Evolutionary conservation across 495 filamentous ascomycete species (phyloP), one percentile per base, ranked within the genome.

Genomic region (Trichoderma virens): DNA sequence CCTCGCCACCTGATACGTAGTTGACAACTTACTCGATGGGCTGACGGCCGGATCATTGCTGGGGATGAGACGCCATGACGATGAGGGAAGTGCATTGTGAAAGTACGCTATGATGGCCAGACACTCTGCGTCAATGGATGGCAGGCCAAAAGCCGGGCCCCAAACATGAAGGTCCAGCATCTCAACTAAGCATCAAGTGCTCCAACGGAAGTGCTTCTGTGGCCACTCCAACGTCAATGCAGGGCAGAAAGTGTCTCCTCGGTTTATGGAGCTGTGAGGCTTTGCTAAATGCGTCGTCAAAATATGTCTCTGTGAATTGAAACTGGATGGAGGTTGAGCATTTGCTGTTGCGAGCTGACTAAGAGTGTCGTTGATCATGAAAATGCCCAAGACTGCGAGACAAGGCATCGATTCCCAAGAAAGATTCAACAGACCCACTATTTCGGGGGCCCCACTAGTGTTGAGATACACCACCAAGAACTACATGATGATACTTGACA

Each of bases 91-190:
- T 60, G 79, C 76, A 64, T 84, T 74, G 13, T 83, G 80, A 38
- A 92, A 79, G 70, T 89, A 93, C 41, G 90, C 83, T 64, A 93
- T 86, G 43, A 87, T 78, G 16, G 90, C 88, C 51, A 93, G 83
- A 67, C 89, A 97, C 82, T 95, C 90, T 61, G 94, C 81, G 65
- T 97, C 93, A 65, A 97, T 88, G 61, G 93, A 97, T 11, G 93
- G 89, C 43, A 97, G 83, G 31, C 80, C 81, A 74, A 95, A 95
- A 39, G 88, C 92, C 35, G 92, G 90, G 45, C 94, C 93, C 90
- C 91, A 97, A 67, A 97, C 83, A 73, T 96, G 90, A 43, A 98
- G 84, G 81, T 93, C 86, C 16, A 96, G 78, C 66, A 86, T 87
- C 39, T n/a, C n/a, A n/a, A n/a, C n/a, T n/a, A n/a, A n/a, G n/a